Base-by-base conservation (phyloP, 805 yeast genomes). In the Pichia pseudocactophila region DNA sequence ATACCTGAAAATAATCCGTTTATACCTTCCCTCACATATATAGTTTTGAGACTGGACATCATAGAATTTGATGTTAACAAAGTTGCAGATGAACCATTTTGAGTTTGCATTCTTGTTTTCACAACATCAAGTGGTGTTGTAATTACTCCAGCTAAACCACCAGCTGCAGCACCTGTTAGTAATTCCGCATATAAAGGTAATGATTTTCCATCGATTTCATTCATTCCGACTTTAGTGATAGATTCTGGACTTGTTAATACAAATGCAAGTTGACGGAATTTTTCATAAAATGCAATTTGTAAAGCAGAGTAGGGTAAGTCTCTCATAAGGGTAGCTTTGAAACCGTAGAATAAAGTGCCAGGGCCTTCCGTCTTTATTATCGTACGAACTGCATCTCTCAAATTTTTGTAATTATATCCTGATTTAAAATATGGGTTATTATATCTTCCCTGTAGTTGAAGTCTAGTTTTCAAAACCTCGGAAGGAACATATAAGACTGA, bases 271-370 rank as follows among this genome's bases (percentile, higher is more conserved):
- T 73, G 70, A 54, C 95, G 70, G 51, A 82, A 81, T 56, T 77
- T 75, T 62, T 92, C 98, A 63, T 92, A 92, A 54, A 92, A 90
- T 37, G 97, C 95, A 66, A 92, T 82, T 59, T 92, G 98, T 40
- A 92, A 69, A 1, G 97, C 97, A 51, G 95, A 83, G 62, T 92
- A 92, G 7, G 99, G 99, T 51, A 92, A 65, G 57, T 92, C 99
- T 49, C 99, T 74, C 17, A 82, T 76, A 46, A 92, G 65, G 0
- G 99, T 92, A 22, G 97, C 97, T 60, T 84, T 88, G 64, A 90
- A 92, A 0, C 99, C 99, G 59, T 75, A 86, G 45, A 84, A 83
- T 48, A 92, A 68, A 0, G 97, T 80, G 11, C 71, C 64, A 37
- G 71, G 58, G 10, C 97, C 97, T 64, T 92, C 98, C 0, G 62